Evolutionary conservation across 345 rosid genomes (phyloP).

Genomic region (Bruguiera gymnorhiza): DNA sequence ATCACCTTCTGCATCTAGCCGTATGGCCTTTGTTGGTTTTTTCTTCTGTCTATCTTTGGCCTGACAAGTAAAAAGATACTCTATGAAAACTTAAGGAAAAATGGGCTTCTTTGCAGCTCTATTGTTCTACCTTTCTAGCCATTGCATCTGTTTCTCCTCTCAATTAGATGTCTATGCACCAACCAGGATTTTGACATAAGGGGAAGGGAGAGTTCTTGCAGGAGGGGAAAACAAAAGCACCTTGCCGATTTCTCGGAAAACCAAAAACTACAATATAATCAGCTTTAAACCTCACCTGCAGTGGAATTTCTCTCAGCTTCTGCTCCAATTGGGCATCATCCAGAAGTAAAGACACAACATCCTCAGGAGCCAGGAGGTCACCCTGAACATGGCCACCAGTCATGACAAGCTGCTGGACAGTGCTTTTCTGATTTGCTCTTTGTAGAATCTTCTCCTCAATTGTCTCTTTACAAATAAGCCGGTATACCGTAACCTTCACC

Average conservation of each 20-base stretch:
- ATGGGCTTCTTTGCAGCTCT: background rate
- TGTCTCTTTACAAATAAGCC: slow-evolving; percentile 97
- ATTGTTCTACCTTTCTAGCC: background rate
- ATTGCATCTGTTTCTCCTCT: background rate
- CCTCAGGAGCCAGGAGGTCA: slow-evolving; percentile 92
- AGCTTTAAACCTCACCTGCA: slow-evolving; percentile 50
- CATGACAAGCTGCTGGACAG: slow-evolving; percentile 99
- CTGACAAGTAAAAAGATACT: slow-evolving; percentile 34
- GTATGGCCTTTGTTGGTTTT: slow-evolving; percentile 70
- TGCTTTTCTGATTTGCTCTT: slow-evolving; percentile 97
- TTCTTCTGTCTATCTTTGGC: slow-evolving; percentile 78
- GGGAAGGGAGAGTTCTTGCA: background rate
- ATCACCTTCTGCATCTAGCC: slow-evolving; percentile 97
- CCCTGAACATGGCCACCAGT: slow-evolving; percentile 99
- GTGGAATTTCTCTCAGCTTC: slow-evolving; percentile 74
- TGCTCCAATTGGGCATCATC: slow-evolving; percentile 97
- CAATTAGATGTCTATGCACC: background rate
- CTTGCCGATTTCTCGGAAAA: background rate
- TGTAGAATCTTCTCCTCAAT: slow-evolving; percentile 97
- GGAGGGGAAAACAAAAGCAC: background rate
- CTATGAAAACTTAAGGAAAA: background rate
- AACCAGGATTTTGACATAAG: background rate
- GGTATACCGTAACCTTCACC: slow-evolving; percentile 88
- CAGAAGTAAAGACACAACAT: slow-evolving; percentile 93
- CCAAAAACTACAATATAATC: background rate